Percentiles rank a stretch among this genome's conserved stretches.
These are phyloP conservation scores for Nothophytophthora sp. DNA, from an alignment of 352 stramenopile genomes.

Conservation along the genomic window DNA sequence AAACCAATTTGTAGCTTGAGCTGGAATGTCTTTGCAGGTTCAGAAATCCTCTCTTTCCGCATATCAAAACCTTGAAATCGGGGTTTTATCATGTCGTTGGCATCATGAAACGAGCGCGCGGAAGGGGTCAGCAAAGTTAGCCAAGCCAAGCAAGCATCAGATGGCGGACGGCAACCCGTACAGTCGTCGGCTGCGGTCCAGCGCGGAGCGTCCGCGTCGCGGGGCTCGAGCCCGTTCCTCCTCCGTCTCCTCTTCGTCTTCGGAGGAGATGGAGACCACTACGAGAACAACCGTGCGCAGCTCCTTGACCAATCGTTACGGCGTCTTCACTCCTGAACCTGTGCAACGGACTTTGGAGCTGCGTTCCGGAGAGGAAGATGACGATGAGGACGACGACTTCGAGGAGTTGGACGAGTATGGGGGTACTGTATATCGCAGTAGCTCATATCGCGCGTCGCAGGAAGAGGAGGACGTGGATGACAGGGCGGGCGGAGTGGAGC, in stretches of 20 bases:
- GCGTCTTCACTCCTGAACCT: slow-evolving; percentile 45
- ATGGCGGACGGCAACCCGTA: slow-evolving; percentile 28
- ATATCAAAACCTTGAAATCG: no score
- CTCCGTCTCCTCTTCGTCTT: slow-evolving; percentile 14
- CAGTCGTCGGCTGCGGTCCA: slow-evolving; percentile 25
- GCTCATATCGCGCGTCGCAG: slow-evolving; percentile 15
- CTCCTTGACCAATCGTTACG: no score
- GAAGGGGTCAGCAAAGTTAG: no score
- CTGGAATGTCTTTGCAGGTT: no score
- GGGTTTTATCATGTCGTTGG: no score
- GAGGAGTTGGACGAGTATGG: slow-evolving; percentile 39
- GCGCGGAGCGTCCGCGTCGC: slow-evolving; percentile 6
- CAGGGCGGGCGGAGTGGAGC: slow-evolving; percentile 31
- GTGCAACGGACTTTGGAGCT: slow-evolving; percentile 67
- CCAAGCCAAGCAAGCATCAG: no score
- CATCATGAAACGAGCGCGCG: no score
- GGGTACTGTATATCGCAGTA: slow-evolving; percentile 25
- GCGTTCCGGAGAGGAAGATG: slow-evolving; percentile 41
- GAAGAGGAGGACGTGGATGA: slow-evolving; percentile 33
- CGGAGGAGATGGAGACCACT: slow-evolving; percentile 13
- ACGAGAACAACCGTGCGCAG: slow-evolving; percentile 1
- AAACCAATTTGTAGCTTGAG: no score
- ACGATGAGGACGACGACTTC: slow-evolving; percentile 39
- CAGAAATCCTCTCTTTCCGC: no score
- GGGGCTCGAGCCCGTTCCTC: neutral